These are phyloP conservation scores for Nannochloris sp. DNA, from an alignment of 139 green algal species.

Conservation along the genomic window DNA sequence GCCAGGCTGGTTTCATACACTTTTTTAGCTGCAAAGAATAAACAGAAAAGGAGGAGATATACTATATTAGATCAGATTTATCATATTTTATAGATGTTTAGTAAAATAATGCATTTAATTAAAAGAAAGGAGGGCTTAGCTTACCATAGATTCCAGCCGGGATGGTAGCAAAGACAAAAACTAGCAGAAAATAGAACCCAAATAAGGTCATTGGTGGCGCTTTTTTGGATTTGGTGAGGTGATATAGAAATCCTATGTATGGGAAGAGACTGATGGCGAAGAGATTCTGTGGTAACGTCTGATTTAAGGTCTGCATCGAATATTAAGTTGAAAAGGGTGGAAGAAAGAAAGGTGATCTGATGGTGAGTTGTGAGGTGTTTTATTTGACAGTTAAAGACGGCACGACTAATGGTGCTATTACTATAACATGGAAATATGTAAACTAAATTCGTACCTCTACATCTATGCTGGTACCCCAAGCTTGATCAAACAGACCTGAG, in stretches of 20 bases:
- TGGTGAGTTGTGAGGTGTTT: too few relatives aligned
- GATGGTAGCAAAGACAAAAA: conserved; percentile 91
- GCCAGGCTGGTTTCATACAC: conserved; percentile 75
- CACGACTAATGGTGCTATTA: background rate
- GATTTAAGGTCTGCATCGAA: conserved; percentile 22
- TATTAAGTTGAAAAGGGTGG: too few relatives aligned
- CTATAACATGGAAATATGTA: too few relatives aligned
- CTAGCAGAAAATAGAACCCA: conserved; percentile 96
- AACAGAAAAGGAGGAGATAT: background rate
- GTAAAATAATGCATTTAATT: too few relatives aligned
- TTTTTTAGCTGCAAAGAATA: conserved; percentile 67
- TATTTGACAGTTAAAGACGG: too few relatives aligned
- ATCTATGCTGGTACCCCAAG: conserved; percentile 9
- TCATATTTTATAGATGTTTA: too few relatives aligned
- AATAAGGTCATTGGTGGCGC: conserved; percentile 54
- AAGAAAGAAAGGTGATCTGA: too few relatives aligned
- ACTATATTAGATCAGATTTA: background rate
- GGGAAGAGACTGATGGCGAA: conserved; percentile 86
- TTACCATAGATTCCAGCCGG: conserved; percentile 85
- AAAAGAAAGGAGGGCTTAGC: background rate
- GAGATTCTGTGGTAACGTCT: conserved; percentile 60
- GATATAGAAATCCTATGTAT: conserved; percentile 92
- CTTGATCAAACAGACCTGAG: conserved; percentile 15
- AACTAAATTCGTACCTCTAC: conserved; percentile 1
- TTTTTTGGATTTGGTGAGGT: conserved; percentile 56